Percentiles rank a stretch among this genome's conserved stretches.
Conservation (phyloP, 2,329 filamentous ascomycete species). For the Colletotrichum limetticola region DNA sequence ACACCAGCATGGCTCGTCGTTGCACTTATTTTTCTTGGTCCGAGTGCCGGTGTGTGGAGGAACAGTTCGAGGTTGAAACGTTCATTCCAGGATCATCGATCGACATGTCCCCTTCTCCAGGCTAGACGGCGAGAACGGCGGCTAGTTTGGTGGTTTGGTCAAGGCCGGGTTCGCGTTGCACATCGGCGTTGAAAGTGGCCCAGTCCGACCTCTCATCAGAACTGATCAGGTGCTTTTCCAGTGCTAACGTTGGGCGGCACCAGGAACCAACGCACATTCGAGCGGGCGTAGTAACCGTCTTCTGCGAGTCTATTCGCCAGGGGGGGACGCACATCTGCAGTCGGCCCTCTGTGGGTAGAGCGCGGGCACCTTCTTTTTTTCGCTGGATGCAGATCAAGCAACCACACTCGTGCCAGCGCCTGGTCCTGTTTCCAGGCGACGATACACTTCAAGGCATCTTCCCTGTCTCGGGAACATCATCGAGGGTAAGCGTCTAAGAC, state of each 20-base stretch:
- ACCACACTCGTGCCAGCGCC: constrained; percentile 8
- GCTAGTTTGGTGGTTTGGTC: not conserved
- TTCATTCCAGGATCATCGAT: constrained; percentile 34
- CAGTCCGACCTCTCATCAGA: not conserved
- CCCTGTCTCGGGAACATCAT: constrained; percentile 17
- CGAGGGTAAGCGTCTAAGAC: constrained; percentile 13
- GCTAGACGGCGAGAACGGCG: not conserved
- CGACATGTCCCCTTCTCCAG: not conserved
- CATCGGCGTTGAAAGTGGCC: not conserved
- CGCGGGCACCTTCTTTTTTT: not conserved
- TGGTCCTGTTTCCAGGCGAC: constrained; percentile 19
- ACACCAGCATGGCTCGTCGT: not conserved
- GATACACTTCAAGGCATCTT: constrained; percentile 11
- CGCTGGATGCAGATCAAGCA: constrained; percentile 24
- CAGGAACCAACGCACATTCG: not conserved
- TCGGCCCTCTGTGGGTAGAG: not conserved
- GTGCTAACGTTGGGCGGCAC: not conserved
- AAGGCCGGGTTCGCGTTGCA: not conserved
- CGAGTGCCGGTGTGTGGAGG: constrained; percentile 15
- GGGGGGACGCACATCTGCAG: not conserved
- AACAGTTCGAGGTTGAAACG: constrained; percentile 35
- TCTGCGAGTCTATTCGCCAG: not conserved
- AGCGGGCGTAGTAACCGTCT: not conserved
- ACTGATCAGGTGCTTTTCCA: not conserved
- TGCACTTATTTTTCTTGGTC: constrained; percentile 20